Base-by-base conservation (phyloP, 192 early-diverging fungal genomes). In the Linderina pennispora region DNA sequence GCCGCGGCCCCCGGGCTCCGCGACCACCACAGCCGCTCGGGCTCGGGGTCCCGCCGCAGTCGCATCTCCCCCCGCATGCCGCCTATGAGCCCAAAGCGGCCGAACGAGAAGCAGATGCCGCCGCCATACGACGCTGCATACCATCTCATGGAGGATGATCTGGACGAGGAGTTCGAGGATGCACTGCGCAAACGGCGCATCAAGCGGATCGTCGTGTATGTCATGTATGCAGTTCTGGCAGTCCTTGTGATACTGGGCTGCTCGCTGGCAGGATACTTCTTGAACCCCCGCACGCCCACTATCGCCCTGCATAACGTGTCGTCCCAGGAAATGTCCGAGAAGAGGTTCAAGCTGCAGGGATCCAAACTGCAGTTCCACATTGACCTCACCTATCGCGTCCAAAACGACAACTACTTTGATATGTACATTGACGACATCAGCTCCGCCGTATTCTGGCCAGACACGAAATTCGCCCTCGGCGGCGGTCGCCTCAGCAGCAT, bases 381-480 rank as follows among this genome's bases (percentile, higher is more conserved):
- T 0, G 54, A 61, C 26, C 65, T 68, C 16, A 47, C 50, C 11
- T 68, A 68, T 26, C 65, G 65, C 36, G 65, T 68, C 33, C 58
- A 68, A 31, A 68, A 68, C 54, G 65, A 68, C 48, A 68, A 68
- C 48, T 68, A 42, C 47, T 68, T 68, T 44, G 58, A 61, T 40
- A 50, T 68, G 40, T 25, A 39, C 5, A 50, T 69, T 20, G 54
- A 61, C 48, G 65, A 60, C 40, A 69, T 69, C 24, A 69, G 65
- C 48, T 53, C 65, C 15, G 65, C 65, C 0, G 53, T 69, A 1
- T 69, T 69, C 23, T 69, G 65, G 65, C 65, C 65, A 3, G 65
- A 69, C 23, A 69, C 65, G 13, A 61, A 69, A 45, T 69, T 62
- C 62, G 65, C 65, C n/a, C 65, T 69, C 15, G 65, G 65, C 17